These are phyloP conservation scores for Echria macrotheca DNA, from an alignment of 495 filamentous ascomycete species.

Conservation along the genomic window DNA sequence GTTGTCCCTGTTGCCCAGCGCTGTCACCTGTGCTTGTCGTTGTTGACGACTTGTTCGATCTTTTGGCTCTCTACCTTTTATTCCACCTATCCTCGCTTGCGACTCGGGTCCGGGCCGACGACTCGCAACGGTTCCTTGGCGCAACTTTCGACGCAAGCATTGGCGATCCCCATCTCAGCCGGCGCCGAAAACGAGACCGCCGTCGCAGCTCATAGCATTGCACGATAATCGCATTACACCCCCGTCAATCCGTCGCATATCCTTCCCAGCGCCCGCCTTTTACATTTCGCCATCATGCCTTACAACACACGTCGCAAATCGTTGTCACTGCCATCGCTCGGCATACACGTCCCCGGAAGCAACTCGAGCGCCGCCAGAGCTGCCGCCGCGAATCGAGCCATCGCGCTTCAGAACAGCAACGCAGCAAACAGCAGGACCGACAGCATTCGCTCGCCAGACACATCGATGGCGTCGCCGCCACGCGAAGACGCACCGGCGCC, in stretches of 20 bases:
- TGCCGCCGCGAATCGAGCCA: slow-evolving; percentile 24
- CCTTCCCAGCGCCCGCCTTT: not conserved
- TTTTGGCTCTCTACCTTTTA: too few relatives aligned
- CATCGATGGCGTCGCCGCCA: slow-evolving; percentile 46
- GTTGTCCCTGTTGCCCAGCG: slow-evolving; percentile 3
- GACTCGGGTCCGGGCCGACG: not conserved
- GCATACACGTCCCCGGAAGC: slow-evolving; percentile 84
- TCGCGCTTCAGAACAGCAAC: slow-evolving; percentile 26
- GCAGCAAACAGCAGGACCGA: slow-evolving; percentile 13
- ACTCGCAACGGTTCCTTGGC: slow-evolving; percentile 6
- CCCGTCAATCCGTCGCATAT: slow-evolving; percentile 17
- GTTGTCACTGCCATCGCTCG: slow-evolving; percentile 85
- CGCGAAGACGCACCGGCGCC: slow-evolving; percentile 55
- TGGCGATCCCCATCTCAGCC: slow-evolving; percentile 11
- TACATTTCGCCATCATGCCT: slow-evolving; percentile 43
- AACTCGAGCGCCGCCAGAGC: slow-evolving; percentile 60
- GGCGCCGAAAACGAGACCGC: slow-evolving; percentile 3
- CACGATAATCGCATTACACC: slow-evolving; percentile 13
- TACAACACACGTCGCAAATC: slow-evolving; percentile 99
- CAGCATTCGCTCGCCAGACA: slow-evolving; percentile 47
- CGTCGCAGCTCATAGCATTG: slow-evolving; percentile 12
- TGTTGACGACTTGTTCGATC: too few relatives aligned
- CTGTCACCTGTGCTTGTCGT: not conserved
- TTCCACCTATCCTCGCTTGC: not conserved
- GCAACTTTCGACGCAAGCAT: slow-evolving; percentile 1